Conservation (phyloP, 2,329 filamentous ascomycete genomes). For the Diaporthe batatas region DNA sequence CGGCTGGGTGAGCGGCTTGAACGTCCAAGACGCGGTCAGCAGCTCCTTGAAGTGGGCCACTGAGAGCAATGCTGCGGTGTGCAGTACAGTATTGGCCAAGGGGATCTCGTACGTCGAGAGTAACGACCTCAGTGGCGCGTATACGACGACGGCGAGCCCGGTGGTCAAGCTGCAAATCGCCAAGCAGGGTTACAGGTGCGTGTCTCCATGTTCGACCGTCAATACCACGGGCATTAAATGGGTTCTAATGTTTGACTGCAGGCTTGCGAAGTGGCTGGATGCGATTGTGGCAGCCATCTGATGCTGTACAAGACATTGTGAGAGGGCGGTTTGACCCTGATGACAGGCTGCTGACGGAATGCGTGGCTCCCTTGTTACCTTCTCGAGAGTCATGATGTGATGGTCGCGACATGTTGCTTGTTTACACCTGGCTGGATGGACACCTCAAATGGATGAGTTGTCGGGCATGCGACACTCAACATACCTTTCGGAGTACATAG, state of each 20-base stretch:
- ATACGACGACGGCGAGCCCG: conserved; percentile 55
- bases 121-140: conserved; percentile 55
- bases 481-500: not conserved
- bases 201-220: not conserved
- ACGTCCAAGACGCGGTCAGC: conserved; percentile 49
- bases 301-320: not conserved
- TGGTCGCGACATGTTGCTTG: not conserved
- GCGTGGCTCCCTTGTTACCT: not conserved
- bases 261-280: conserved; percentile 52
- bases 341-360: not conserved
- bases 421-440: not conserved
- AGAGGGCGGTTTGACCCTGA: not conserved
- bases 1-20: conserved; percentile 53
- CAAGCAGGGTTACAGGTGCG: conserved; percentile 56
- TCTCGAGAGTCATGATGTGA: not conserved
- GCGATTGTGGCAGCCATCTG: conserved; percentile 49
- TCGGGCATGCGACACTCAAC: not conserved
- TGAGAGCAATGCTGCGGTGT: conserved; percentile 59
- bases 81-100: conserved; percentile 57
- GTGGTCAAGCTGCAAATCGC: conserved; percentile 59
- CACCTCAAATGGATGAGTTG: not conserved
- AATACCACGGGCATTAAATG: not conserved
- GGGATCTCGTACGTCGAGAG: conserved; percentile 55
- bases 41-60: conserved; percentile 56
- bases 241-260: conserved; percentile 36